phyloP scores from a whole-genome alignment of 164 flowering plant genomes.

The Warburgia ugandensis region DNA sequence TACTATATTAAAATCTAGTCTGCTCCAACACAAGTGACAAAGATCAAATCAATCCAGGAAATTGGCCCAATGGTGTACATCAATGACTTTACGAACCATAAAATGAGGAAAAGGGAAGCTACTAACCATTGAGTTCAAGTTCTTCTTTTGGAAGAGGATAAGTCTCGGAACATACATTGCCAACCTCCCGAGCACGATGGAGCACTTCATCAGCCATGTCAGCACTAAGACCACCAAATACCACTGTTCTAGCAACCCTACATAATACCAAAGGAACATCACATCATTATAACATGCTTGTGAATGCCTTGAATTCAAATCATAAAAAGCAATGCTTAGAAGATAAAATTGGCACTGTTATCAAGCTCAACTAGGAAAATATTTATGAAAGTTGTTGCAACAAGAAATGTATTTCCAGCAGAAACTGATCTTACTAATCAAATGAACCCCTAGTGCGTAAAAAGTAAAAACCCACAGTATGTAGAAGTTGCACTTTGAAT shows the following conservation, averaged over 20 bases:
- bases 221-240: conserved; percentile 74
- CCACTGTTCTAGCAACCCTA: conserved; percentile 87
- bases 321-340: neutral
- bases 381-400: too few relatives aligned
- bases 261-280: conserved; percentile 8
- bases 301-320: neutral
- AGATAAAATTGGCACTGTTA: too few relatives aligned
- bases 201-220: conserved; percentile 75
- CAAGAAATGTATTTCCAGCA: too few relatives aligned
- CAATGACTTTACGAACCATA: neutral
- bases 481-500: too few relatives aligned
- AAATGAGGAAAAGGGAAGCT: neutral
- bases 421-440: too few relatives aligned
- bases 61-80: neutral
- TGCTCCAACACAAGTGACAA: too few relatives aligned
- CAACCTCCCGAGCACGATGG: conserved; percentile 47
- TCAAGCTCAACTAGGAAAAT: too few relatives aligned
- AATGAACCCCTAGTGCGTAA: too few relatives aligned
- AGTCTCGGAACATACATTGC: conserved; percentile 53
- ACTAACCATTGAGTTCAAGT: conserved; percentile 64
- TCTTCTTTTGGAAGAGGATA: conserved; percentile 82
- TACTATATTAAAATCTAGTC: too few relatives aligned
- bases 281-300: neutral
- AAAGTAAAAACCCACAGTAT: too few relatives aligned
- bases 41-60: neutral